Percentiles rank a stretch among this genome's conserved stretches.
Evolutionary conservation across 2,329 filamentous ascomycete genomes (phyloP).

Genomic region (Stagonosporopsis tanaceti): DNA sequence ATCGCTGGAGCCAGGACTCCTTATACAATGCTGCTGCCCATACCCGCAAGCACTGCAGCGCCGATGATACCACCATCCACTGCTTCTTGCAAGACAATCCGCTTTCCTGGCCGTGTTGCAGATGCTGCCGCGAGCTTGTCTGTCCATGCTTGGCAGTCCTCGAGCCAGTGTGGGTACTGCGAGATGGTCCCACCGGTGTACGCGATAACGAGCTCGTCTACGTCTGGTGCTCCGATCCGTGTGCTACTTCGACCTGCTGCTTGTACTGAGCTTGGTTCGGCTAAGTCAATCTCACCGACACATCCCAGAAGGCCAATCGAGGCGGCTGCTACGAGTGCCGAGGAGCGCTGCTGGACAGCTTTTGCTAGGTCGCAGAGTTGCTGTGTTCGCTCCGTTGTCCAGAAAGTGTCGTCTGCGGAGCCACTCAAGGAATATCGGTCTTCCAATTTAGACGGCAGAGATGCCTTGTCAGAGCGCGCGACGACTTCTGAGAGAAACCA

Average conservation of each 20-base stretch:
- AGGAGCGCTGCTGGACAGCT: slow-evolving; percentile 74
- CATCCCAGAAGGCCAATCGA: slow-evolving; percentile 74
- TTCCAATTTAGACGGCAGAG: slow-evolving; percentile 55
- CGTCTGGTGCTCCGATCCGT: slow-evolving; percentile 32
- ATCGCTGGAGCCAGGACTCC: neutral
- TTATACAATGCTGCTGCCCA: slow-evolving; percentile 26
- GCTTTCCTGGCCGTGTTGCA: slow-evolving; percentile 49
- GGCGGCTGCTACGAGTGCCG: slow-evolving; percentile 76
- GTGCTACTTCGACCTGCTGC: slow-evolving; percentile 24
- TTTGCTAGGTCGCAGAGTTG: slow-evolving; percentile 72
- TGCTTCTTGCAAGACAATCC: slow-evolving; percentile 61
- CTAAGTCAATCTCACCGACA: slow-evolving; percentile 68
- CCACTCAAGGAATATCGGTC: slow-evolving; percentile 63
- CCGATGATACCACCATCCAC: slow-evolving; percentile 64
- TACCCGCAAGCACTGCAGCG: slow-evolving; percentile 63
- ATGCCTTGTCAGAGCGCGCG: slow-evolving; percentile 50
- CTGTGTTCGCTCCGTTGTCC: slow-evolving; percentile 68
- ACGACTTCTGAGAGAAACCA: slow-evolving; percentile 76
- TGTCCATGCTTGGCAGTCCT: slow-evolving; percentile 73
- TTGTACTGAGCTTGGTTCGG: slow-evolving; percentile 16
- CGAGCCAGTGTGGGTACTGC: slow-evolving; percentile 78
- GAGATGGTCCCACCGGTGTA: slow-evolving; percentile 83
- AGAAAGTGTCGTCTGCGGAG: slow-evolving; percentile 49
- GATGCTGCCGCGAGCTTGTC: slow-evolving; percentile 61
- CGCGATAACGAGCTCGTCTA: slow-evolving; percentile 74